Evolutionary conservation across 2,329 filamentous ascomycete species (phyloP).

Genomic region (Penicillium brasilianum): DNA sequence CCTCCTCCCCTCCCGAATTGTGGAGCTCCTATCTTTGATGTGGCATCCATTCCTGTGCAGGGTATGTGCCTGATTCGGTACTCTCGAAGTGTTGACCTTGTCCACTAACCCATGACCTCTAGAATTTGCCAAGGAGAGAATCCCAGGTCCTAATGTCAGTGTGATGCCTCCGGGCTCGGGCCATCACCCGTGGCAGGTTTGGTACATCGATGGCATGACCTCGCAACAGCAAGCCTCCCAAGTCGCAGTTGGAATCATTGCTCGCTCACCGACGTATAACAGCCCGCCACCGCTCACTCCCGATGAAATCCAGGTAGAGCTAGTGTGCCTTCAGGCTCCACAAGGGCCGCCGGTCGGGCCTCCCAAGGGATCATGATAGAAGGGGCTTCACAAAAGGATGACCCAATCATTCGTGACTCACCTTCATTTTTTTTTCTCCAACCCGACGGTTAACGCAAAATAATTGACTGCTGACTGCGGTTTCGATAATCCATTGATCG

Average conservation of each 20-base stretch:
- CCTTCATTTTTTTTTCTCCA: background rate
- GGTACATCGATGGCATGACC: slow-evolving; percentile 43
- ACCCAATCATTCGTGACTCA: slow-evolving; percentile 3
- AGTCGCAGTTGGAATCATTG: slow-evolving; percentile 45
- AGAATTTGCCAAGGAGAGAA: slow-evolving; percentile 42
- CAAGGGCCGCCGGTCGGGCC: slow-evolving; percentile 38
- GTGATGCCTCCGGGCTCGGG: slow-evolving; percentile 38
- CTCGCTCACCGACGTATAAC: slow-evolving; percentile 39
- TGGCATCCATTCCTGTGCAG: slow-evolving; percentile 39
- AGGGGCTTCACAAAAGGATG: slow-evolving; percentile 1
- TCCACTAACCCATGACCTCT: background rate
- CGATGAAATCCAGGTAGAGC: slow-evolving; percentile 43
- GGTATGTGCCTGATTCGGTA: slow-evolving; percentile 30
- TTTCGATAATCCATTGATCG: background rate
- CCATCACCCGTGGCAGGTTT: slow-evolving; percentile 42
- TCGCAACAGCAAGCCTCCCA: slow-evolving; percentile 41
- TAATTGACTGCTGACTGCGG: background rate
- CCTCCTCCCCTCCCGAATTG: slow-evolving; percentile 35
- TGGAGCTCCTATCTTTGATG: slow-evolving; percentile 39
- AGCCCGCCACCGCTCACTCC: slow-evolving; percentile 29
- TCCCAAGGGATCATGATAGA: slow-evolving; percentile 29
- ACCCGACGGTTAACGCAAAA: background rate
- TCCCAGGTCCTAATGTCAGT: slow-evolving; percentile 31
- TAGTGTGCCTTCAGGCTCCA: slow-evolving; percentile 45
- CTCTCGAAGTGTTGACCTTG: background rate